These are phyloP conservation scores for Tulasnella sp. DNA, from an alignment of 768 basidiomycete genomes.

Conservation along the genomic window DNA sequence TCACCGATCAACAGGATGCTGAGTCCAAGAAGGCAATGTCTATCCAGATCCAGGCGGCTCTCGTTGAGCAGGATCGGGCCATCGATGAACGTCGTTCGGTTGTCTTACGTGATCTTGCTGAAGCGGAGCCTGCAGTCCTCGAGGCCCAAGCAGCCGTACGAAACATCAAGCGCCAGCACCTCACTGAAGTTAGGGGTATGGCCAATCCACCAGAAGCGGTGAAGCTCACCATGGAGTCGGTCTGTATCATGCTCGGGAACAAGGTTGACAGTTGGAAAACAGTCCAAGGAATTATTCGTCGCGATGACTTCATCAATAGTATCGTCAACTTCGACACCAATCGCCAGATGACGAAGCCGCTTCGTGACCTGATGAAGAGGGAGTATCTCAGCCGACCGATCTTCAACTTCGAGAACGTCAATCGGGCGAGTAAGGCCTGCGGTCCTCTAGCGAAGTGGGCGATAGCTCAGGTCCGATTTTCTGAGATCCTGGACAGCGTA, in stretches of 20 bases:
- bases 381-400: conserved; percentile 85
- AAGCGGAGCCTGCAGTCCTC: conserved; percentile 92
- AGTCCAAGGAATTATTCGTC: conserved; percentile 88
- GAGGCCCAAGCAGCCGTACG: conserved; percentile 95
- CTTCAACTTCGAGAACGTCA: conserved; percentile 91
- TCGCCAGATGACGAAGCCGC: conserved; percentile 74
- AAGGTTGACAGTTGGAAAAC: conserved; percentile 96
- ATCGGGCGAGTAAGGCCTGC: conserved; percentile 91
- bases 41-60: conserved; percentile 86
- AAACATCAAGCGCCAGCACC: conserved; percentile 88
- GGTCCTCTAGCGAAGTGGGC: conserved; percentile 98
- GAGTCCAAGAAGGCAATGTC: conserved; percentile 97
- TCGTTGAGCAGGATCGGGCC: conserved; percentile 80
- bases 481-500: conserved; percentile 93
- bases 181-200: conserved; percentile 97
- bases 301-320: conserved; percentile 91
- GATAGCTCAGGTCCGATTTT: conserved; percentile 91
- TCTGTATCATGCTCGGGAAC: conserved; percentile 91
- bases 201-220: conserved; percentile 97
- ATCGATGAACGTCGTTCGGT: conserved; percentile 81
- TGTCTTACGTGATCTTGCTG: conserved; percentile 90
- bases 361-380: conserved; percentile 84
- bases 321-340: conserved; percentile 94
- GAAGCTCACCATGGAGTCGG: conserved; percentile 97
- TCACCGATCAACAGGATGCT: conserved; percentile 95